Evolutionary conservation across 441 rosid species (phyloP).

Genomic region (Gossypium gossypioides): DNA sequence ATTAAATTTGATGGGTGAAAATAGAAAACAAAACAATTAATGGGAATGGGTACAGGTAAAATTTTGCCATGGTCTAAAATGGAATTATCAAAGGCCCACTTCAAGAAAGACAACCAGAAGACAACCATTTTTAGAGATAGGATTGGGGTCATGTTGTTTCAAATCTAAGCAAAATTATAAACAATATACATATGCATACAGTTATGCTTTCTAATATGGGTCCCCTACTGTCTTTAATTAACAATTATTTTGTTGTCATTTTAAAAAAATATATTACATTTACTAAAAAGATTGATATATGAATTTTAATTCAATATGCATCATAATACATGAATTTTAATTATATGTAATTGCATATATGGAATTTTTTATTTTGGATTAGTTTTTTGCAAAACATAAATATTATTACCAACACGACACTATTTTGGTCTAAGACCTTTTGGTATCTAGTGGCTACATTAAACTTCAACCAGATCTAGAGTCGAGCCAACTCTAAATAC

Average conservation of each 20-base stretch:
- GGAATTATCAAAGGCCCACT: slow-evolving; percentile 4
- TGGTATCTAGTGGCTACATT: too few species aligned
- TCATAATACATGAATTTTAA: too few species aligned
- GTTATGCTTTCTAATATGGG: background rate
- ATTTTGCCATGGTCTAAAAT: background rate
- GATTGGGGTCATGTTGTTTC: background rate
- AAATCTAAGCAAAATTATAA: background rate
- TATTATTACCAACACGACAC: too few species aligned
- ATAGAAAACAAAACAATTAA: background rate
- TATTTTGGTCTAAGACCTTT: too few species aligned
- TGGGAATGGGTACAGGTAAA: background rate
- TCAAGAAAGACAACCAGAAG: slow-evolving; percentile 20
- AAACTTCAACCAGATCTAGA: too few species aligned
- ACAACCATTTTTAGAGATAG: slow-evolving; percentile 11
- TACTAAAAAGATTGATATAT: background rate
- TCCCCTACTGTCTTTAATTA: background rate
- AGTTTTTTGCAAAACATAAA: too few species aligned
- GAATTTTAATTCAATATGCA: too few species aligned
- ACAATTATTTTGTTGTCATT: background rate
- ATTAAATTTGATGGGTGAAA: background rate
- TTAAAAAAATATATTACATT: background rate
- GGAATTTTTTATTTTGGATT: too few species aligned
- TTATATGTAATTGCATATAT: too few species aligned
- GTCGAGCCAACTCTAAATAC: too few species aligned
- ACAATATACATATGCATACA: background rate